These are phyloP conservation scores for Aspergillus ruber DNA, from an alignment of 2,329 filamentous ascomycete genomes.

Conservation along the genomic window DNA sequence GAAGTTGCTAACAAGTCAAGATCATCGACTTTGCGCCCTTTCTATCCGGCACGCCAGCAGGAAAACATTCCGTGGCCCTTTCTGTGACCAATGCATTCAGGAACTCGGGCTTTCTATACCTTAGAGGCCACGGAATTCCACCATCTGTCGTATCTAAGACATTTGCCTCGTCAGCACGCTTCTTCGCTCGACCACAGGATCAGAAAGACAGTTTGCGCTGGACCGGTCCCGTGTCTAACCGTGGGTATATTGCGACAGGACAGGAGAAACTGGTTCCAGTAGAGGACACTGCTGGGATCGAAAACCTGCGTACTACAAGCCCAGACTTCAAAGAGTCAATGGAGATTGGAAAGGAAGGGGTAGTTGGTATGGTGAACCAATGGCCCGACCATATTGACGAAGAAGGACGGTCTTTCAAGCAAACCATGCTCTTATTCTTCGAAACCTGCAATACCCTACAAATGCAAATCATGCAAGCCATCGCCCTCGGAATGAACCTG, in stretches of 20 bases:
- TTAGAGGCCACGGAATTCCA: slow-evolving; percentile 70
- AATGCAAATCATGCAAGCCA: slow-evolving; percentile 72
- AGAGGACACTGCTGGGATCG: slow-evolving; percentile 51
- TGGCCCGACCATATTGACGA: slow-evolving; percentile 60
- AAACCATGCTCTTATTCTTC: slow-evolving; percentile 70
- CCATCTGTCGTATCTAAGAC: slow-evolving; percentile 52
- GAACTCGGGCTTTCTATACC: slow-evolving; percentile 81
- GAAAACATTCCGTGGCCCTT: slow-evolving; percentile 60
- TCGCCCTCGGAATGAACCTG: slow-evolving; percentile 73
- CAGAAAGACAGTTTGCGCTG: slow-evolving; percentile 63
- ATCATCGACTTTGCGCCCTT: slow-evolving; percentile 74
- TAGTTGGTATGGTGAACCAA: slow-evolving; percentile 62
- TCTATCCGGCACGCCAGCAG: slow-evolving; percentile 53
- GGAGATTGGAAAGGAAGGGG: slow-evolving; percentile 56
- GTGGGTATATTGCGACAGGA: slow-evolving; percentile 64
- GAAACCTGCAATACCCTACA: slow-evolving; percentile 68
- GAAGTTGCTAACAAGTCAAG: slow-evolving; percentile 35
- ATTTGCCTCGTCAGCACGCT: slow-evolving; percentile 62
- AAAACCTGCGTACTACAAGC: slow-evolving; percentile 48
- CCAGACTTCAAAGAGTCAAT: slow-evolving; percentile 53
- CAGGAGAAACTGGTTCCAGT: slow-evolving; percentile 65
- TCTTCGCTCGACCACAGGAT: slow-evolving; percentile 59
- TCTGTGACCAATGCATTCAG: slow-evolving; percentile 76
- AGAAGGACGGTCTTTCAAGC: slow-evolving; percentile 57
- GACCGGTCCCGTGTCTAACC: slow-evolving; percentile 66